Percentiles rank a stretch among this genome's conserved stretches.
These are phyloP conservation scores for Pseudogymnoascus sp. DNA, from an alignment of 2,329 filamentous ascomycete species.

Conservation along the genomic window DNA sequence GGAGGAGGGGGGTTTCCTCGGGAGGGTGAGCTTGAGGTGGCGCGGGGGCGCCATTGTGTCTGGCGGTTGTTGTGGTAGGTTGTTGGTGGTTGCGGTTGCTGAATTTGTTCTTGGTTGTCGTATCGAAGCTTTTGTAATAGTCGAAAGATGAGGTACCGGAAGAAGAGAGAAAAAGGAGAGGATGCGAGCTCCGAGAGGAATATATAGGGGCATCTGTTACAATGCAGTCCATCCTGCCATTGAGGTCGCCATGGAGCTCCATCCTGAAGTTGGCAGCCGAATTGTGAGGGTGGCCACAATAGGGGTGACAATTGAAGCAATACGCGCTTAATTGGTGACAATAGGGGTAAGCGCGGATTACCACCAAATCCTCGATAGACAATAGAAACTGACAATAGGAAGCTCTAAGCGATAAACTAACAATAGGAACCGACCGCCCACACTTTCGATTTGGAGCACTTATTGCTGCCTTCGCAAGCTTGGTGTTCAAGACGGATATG, in stretches of 20 bases:
- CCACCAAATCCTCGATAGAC: background rate
- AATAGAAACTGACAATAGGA: background rate
- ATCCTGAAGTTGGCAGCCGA: background rate
- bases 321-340: background rate
- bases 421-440: background rate
- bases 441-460: background rate
- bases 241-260: background rate
- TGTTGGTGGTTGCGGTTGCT: background rate
- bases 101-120: background rate
- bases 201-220: background rate
- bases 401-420: background rate
- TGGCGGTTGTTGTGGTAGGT: background rate
- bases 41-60: background rate
- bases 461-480: background rate
- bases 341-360: background rate
- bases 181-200: background rate
- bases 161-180: background rate
- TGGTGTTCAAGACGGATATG: background rate
- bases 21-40: background rate
- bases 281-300: background rate
- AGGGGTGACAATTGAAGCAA: conserved; percentile 1
- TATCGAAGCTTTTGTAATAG: background rate
- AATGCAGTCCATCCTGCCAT: background rate
- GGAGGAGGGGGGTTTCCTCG: background rate
- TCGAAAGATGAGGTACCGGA: background rate